Evolutionary conservation across 768 basidiomycete genomes (phyloP).

Genomic region (Myochromella boudieri): DNA sequence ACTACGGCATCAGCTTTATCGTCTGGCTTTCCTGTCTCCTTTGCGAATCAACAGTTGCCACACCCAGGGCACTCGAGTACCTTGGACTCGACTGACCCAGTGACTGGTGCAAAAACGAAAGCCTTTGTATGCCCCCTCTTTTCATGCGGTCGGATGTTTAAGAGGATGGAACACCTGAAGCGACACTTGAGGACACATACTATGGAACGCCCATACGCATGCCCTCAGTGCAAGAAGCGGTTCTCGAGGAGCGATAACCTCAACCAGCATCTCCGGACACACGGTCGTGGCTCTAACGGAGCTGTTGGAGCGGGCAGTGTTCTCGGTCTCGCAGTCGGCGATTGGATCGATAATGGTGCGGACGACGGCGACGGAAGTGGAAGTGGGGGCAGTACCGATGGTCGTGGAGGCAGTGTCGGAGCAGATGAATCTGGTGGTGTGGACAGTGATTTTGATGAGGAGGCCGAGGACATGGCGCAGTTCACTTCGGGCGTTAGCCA

Average conservation of each 20-base stretch:
- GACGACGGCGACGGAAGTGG: slow-evolving; percentile 24
- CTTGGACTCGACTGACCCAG: slow-evolving; percentile 17
- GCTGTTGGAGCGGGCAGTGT: slow-evolving; percentile 8
- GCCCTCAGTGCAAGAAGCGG: slow-evolving; percentile 71
- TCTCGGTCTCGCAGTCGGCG: slow-evolving; percentile 8
- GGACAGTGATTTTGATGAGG: slow-evolving; percentile 28
- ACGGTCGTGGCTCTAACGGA: slow-evolving; percentile 40
- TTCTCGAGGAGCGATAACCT: slow-evolving; percentile 92
- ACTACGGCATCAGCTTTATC: slow-evolving; percentile 15
- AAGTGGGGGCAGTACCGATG: slow-evolving; percentile 21
- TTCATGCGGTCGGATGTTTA: slow-evolving; percentile 85
- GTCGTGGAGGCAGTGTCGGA: slow-evolving; percentile 16
- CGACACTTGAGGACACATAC: slow-evolving; percentile 88
- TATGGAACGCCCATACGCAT: slow-evolving; percentile 81
- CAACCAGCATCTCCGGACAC: slow-evolving; percentile 83
- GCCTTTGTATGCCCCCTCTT: slow-evolving; percentile 81
- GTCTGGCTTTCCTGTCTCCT: slow-evolving; percentile 22
- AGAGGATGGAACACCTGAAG: slow-evolving; percentile 90
- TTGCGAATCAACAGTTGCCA: slow-evolving; percentile 25
- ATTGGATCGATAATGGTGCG: slow-evolving; percentile 16
- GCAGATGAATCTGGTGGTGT: slow-evolving; percentile 16
- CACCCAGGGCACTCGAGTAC: slow-evolving; percentile 1
- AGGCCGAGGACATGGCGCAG: slow-evolving; percentile 16
- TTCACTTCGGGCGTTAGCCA: slow-evolving; percentile 3
- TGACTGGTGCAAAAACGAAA: slow-evolving; percentile 46